A percentile compares a stretch with the other conserved stretches of the same genome.
Evolutionary conservation across 257 asterid species (phyloP).

Genomic region (Nicotiana attenuata): DNA sequence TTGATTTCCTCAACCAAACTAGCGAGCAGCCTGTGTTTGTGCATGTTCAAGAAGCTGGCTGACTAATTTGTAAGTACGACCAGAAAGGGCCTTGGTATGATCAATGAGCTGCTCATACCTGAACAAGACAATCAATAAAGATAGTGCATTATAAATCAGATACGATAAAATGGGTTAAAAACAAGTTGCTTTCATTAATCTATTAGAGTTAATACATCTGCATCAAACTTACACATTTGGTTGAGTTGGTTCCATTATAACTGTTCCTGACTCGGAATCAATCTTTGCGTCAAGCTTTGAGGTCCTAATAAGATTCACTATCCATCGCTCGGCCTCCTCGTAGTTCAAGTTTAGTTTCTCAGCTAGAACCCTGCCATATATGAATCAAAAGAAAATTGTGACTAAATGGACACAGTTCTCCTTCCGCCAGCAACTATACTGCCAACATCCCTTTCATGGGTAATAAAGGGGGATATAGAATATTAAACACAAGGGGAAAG

Average conservation of each 20-base stretch:
- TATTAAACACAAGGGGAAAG: not conserved
- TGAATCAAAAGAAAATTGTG: not conserved
- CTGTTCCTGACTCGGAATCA: slow-evolving; percentile 64
- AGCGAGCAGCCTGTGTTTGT: slow-evolving; percentile 63
- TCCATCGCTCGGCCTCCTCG: slow-evolving; percentile 97
- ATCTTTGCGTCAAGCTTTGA: slow-evolving; percentile 95
- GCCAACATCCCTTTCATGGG: not conserved
- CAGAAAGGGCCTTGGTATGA: slow-evolving; percentile 85
- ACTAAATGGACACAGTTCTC: not conserved
- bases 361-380: slow-evolving; percentile 71
- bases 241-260: slow-evolving; percentile 75
- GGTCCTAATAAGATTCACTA: slow-evolving; percentile 84
- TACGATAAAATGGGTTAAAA: not conserved
- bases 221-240: slow-evolving; percentile 73
- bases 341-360: slow-evolving; percentile 82
- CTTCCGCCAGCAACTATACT: not conserved
- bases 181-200: not conserved
- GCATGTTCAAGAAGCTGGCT: slow-evolving; percentile 77
- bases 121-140: slow-evolving; percentile 7
- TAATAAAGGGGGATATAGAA: not conserved
- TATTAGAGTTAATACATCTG: not conserved
- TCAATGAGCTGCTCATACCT: slow-evolving; percentile 97
- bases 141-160: not conserved
- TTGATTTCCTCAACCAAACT: slow-evolving; percentile 9
- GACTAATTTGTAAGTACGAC: slow-evolving; percentile 74